Evolutionary conservation across 768 basidiomycete genomes (phyloP), one percentile per base, ranked within the genome.

Genomic region (Lactifluus subvellereus): DNA sequence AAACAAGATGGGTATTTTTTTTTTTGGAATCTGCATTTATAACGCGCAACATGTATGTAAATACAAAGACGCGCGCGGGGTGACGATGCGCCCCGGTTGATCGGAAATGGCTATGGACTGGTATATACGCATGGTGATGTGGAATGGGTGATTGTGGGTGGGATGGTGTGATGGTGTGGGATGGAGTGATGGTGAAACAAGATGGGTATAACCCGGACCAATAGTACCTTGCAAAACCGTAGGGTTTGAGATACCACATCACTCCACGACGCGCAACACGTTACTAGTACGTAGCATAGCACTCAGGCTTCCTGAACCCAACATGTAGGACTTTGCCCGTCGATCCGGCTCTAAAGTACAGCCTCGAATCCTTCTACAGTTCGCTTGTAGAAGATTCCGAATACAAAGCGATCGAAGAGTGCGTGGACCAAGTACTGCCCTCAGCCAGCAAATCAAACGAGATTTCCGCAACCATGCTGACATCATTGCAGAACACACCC

Each of bases 401-500:
- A 90, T 27, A 86, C 75, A 37, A 90, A 77, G 3, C 76, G 79
- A 57, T 84, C 79, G 70, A 91, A 0, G 80, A 79, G 33, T 76
- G 64, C 64, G 73, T 72, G 71, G 85, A 91, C 20, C 83, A 75
- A 33, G 84, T 81, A 1, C 74, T 77, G 6, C 78, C 74, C 3
- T 70, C 74, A 3, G 73, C 73, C 49, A 91, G 73, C 35, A 88
- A 72, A 57, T 88, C 83, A 51, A 78, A 81, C 85, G 88, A 91
- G 49, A 86, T 78, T 38, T 71, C 74, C 6, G 86, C 88, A 16
- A 91, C 79, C 55, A 78, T 74, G 47, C 73, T 70, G 27, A 88
- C 80, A 38, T 79, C 75, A 72, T 91, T 91, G 59, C 77, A 77
- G 74, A 90, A 91, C 3, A 87, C 88, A 2, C 89, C 89, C 1